phyloP scores from a whole-genome alignment of 2,329 filamentous ascomycete species.

The Boeremia lycopersici region DNA sequence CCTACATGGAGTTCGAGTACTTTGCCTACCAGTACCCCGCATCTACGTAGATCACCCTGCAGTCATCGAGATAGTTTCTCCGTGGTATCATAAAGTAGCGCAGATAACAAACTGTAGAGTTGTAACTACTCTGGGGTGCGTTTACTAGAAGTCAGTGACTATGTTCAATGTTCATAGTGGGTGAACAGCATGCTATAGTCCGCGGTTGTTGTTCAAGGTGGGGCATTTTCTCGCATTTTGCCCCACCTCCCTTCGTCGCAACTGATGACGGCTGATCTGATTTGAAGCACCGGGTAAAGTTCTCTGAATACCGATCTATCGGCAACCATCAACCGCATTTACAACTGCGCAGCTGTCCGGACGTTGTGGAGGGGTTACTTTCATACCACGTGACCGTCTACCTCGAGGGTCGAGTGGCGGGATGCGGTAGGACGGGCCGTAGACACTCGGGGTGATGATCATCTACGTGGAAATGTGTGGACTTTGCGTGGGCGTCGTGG shows the following conservation, averaged over 20 bases:
- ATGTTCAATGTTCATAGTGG: neutral
- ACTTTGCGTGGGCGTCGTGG: neutral
- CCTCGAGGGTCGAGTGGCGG: neutral
- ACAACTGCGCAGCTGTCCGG: neutral
- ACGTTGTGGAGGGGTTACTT: neutral
- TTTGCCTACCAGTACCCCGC: conserved; percentile 10
- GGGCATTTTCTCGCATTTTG: conserved; percentile 9
- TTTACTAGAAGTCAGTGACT: neutral
- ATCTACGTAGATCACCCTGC: conserved; percentile 2
- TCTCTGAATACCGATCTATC: neutral
- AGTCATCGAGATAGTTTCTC: neutral
- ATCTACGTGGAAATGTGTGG: neutral
- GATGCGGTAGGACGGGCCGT: neutral
- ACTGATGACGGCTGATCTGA: conserved; percentile 12
- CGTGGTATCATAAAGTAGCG: neutral
- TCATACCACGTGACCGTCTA: too few relatives aligned
- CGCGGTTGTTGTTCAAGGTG: conserved; percentile 14
- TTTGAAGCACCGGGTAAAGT: conserved; percentile 16
- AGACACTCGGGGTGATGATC: neutral
- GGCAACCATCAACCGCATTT: conserved; percentile 3
- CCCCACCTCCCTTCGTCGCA: conserved; percentile 2
- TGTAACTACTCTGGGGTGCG: neutral
- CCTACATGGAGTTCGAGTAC: neutral
- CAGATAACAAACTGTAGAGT: neutral
- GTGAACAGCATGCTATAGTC: neutral